A percentile compares a stretch with the other conserved stretches of the same genome.
These are phyloP conservation scores for Neophaeococcomyces mojaviensis DNA, from an alignment of 2,329 filamentous ascomycete genomes.

Conservation along the genomic window DNA sequence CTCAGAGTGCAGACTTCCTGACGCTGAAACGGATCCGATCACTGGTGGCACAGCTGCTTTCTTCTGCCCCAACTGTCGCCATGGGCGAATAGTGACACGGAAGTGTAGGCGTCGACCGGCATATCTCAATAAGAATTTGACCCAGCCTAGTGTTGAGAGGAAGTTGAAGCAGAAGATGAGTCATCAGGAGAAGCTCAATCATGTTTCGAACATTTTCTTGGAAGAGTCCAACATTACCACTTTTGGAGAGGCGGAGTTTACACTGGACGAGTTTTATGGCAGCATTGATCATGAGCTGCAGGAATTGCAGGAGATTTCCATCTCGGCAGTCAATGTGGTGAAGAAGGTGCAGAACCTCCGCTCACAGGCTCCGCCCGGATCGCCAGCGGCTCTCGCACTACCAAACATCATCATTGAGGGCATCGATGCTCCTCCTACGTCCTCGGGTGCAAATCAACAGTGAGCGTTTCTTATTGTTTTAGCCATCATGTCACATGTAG, in stretches of 20 bases:
- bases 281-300: conserved; percentile 15
- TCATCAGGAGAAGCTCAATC: conserved; percentile 17
- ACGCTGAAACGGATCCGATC: conserved; percentile 9
- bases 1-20: conserved; percentile 16
- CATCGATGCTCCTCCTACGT: not conserved
- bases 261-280: conserved; percentile 4
- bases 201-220: conserved; percentile 15
- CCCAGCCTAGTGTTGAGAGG: conserved; percentile 9
- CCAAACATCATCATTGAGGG: conserved; percentile 19
- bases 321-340: conserved; percentile 19
- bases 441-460: not conserved
- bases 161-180: conserved; percentile 18
- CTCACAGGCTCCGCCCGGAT: conserved; percentile 20
- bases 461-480: not conserved
- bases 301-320: conserved; percentile 21
- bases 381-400: conserved; percentile 19
- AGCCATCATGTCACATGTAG: too few relatives aligned
- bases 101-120: conserved; percentile 21
- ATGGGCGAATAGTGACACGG: conserved; percentile 19
- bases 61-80: conserved; percentile 24
- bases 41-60: conserved; percentile 13
- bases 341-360: conserved; percentile 19
- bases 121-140: conserved; percentile 13
- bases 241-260: conserved; percentile 6
- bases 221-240: not conserved